Evolutionary conservation across 805 yeast species (phyloP), one percentile per base, ranked within the genome.

Genomic region (Suhomyces sp.): DNA sequence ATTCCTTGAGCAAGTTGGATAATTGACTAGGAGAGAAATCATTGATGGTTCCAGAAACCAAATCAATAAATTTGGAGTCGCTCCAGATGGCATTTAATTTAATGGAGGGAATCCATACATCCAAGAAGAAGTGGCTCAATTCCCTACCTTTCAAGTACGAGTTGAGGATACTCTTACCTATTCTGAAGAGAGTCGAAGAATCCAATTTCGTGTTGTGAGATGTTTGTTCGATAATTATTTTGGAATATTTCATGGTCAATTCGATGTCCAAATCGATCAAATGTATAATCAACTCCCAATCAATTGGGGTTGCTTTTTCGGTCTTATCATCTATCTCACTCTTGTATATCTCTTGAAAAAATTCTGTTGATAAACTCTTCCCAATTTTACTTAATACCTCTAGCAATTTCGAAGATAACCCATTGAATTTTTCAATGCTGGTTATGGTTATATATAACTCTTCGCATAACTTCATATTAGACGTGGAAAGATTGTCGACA

Each of bases 91-190:
- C 6, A 19, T 50, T 39, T 2, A 31, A 38, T 8, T 42, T 24
- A 10, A 60, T 44, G 6, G 51, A 62, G 13, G 34, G 31, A 11
- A 60, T 54, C 79, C 83, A 79, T 9, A 68, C 54, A 2, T 43
- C 43, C 6, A 60, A 53, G 32, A 76, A 61, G 43, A 82, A 82
- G 4, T 58, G 50, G 3, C 56, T 56, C 18, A 77, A 59, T 36
- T 81, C 87, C 65, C 90, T 75, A 4, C 80, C 79, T 45, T 65
- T 73, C 8, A 68, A 60, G 50, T 69, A 75, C 15, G 81, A 73
- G 11, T 63, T 57, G 1, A 74, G 54, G n/a, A 77, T 35, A 28
- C 60, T 59, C n/a, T 35, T 40, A 4, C 57, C 57, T 2, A 65
- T 44, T 1, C 31, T 36, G 6, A 33, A 35, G 8, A 40, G n/a